A percentile compares a stretch with the other conserved stretches of the same genome.
Evolutionary conservation across 2,329 filamentous ascomycete genomes (phyloP).

Genomic region (Fusarium verticillioides): DNA sequence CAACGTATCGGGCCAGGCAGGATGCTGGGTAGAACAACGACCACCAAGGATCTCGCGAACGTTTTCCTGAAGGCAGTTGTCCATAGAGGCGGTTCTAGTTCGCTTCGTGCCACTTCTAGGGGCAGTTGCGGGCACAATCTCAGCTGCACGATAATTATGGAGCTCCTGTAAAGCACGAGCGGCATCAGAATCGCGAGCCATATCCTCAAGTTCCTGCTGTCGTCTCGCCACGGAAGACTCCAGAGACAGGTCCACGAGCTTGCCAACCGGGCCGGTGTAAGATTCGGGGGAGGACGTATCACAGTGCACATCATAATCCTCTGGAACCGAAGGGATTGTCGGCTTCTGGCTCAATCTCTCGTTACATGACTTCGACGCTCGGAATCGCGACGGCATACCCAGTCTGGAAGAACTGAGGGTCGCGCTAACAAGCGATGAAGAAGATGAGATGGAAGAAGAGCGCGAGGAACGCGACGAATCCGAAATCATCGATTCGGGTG

Average conservation of each 20-base stretch:
- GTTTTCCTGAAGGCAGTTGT: slow-evolving; percentile 72
- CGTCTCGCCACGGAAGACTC: slow-evolving; percentile 59
- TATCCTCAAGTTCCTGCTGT: slow-evolving; percentile 59
- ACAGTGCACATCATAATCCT: slow-evolving; percentile 63
- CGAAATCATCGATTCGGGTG: slow-evolving; percentile 75
- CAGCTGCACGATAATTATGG: slow-evolving; percentile 61
- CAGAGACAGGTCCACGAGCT: slow-evolving; percentile 61
- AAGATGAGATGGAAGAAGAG: slow-evolving; percentile 73
- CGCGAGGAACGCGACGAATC: slow-evolving; percentile 70
- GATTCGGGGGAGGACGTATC: slow-evolving; percentile 67
- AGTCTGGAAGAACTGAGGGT: slow-evolving; percentile 60
- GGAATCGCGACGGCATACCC: slow-evolving; percentile 72
- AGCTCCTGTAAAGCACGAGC: slow-evolving; percentile 70
- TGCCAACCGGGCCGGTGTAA: slow-evolving; percentile 64
- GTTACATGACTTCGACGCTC: slow-evolving; percentile 67
- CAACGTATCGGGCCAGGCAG: slow-evolving; percentile 52
- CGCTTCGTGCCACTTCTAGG: slow-evolving; percentile 63
- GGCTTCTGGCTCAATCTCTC: slow-evolving; percentile 66
- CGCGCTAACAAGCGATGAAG: slow-evolving; percentile 70
- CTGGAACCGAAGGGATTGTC: slow-evolving; percentile 66
- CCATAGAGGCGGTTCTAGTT: slow-evolving; percentile 67
- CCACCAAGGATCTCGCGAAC: slow-evolving; percentile 70
- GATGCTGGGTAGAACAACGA: slow-evolving; percentile 44
- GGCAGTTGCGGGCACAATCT: slow-evolving; percentile 51
- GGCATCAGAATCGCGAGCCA: slow-evolving; percentile 61